Base-by-base conservation (phyloP, 139 green algal species). In the Chlamydomonas urium region DNA sequence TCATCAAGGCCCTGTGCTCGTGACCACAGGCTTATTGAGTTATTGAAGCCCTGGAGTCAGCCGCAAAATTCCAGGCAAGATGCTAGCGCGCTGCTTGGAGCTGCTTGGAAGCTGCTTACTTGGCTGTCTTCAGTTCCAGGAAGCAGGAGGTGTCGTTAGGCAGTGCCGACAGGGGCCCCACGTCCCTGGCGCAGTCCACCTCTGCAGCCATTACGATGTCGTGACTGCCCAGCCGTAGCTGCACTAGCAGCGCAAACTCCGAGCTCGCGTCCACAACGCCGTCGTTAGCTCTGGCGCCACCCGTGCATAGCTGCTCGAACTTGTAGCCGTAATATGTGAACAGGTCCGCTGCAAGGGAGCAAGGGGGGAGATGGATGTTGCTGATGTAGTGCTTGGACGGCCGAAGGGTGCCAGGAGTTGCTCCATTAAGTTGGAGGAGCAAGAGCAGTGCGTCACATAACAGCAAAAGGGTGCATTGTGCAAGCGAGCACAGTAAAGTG, bases 171-270 rank as follows among this genome's bases (percentile, higher is more conserved):
- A 31, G 53, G 10, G 23, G 5, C 5, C 23, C 53, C 5, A 10
- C 53, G 10, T 29, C 24, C 53, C n/a, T 62, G 53, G n/a, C 29
- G 37, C 75, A 80, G 75, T 89, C 84, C 5, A 83, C 69, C 68
- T 89, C 84, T 2, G 81, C 81, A 26, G 78, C 84, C 84, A 89
- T 84, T 4, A 87, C 35, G 2, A 89, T 53, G 78, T 50, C 42
- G 58, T 8, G n/a, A 5, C 10, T 24, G 33, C 1, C 38, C 53
- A 14, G 3, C 36, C 26, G 5, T 42, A 58, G 47, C 4, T 38
- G 10, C 66, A 63, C 21, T 42, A 63, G 45, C 4, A 42, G 66
- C 47, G 42, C 14, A 28, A 73, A 73, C 31, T 73, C 66, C 10
- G 45, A 65, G 26, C 38, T 65, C 10, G 66, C 62, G 47, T 73